Base-by-base conservation (phyloP, 2,329 filamentous ascomycete species). In the Talaromyces sp. region DNA sequence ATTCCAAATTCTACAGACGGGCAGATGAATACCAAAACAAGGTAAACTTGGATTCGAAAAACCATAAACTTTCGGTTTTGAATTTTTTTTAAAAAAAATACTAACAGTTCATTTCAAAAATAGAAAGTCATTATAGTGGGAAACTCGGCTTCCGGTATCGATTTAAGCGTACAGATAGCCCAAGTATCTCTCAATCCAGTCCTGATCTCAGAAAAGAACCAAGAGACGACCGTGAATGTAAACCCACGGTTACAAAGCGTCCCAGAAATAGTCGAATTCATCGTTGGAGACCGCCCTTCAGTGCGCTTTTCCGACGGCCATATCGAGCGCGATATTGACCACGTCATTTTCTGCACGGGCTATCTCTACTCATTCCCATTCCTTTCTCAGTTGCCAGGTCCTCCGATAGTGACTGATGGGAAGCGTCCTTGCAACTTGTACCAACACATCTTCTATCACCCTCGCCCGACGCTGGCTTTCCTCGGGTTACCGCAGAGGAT, bases 311-410 rank as follows among this genome's bases (percentile, higher is more conserved):
- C 81, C 47, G 82, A 91, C 68, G 89, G 88, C 2, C 80, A 80
- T 0, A 70, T 88, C 10, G 89, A 92, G 69, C 77, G 77, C 3
- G 78, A 87, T 36, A 75, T 98, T 60, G 93, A 97, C 69, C 84
- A 85, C 1, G 78, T 97, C 6, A 72, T 98, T 30, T 97, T 93
- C 74, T 93, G 91, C 72, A 97, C 93, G 0, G 93, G 93, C 0
- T 98, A 96, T 69, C 84, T 96, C 61, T 96, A 91, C 75, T 87
- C 88, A 5, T 90, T 89, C 62, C 92, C 92, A 0, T 97, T 96
- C 70, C 72, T 88, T 4, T 72, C 75, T 3, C 11, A 59, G 25
- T 72, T 72, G 0, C 69, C 85, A 2, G 60, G 74, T 1, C 82
- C 86, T 0, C 79, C 84, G 0, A 71, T 92, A 2, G 81, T 93